Evolutionary conservation across 75 land plant species (phyloP), one percentile per base, ranked within the genome.

Genomic region (Chamaecyparis obtusa): DNA sequence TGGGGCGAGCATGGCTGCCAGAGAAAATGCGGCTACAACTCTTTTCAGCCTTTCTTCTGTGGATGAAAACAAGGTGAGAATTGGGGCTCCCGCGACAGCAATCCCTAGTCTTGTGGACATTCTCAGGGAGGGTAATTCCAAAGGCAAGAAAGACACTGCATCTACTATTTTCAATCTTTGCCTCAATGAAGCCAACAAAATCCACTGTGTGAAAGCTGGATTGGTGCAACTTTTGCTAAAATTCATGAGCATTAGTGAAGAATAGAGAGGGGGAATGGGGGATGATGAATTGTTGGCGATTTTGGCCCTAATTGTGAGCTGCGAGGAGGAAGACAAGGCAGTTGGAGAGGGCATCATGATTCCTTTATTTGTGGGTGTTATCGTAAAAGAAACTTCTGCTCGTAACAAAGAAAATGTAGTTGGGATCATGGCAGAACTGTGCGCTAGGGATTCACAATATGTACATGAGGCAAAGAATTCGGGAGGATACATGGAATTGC

Each of bases 11-110:
- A 93, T 92, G 78, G 89, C 92, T 51, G 91, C 95, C 14, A 89
- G 95, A 79, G 91, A 90, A 77, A 96, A 96, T 88, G 93, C 98
- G 41, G 98, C 97, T 37, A 95, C 97, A 17, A 92, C 98, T 2
- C 90, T 96, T 17, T 96, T 95, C 90, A 92, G 90, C 41, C 87
- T 96, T 33, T 91, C 98, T 0, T 93, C 94, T 8, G 89, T 95
- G 36, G 95, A 96, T 67, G 91, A 91, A 3, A 95, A 95, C 86
- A 96, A 96, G 88, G 84, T 86, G 2, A 91, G 90, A 41, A 96
- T 96, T 49, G 97, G 95, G 11, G 32, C 75, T 5, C 57, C 30
- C 3, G 0, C 91, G 1, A 95, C 91, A 39, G 98, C 95, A 0
- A 57, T 96, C 48, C 87, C 89, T 60, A 94, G 93, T 49, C 90